Evolutionary conservation across 768 basidiomycete species (phyloP).

Genomic region (Suillus tomentosus): DNA sequence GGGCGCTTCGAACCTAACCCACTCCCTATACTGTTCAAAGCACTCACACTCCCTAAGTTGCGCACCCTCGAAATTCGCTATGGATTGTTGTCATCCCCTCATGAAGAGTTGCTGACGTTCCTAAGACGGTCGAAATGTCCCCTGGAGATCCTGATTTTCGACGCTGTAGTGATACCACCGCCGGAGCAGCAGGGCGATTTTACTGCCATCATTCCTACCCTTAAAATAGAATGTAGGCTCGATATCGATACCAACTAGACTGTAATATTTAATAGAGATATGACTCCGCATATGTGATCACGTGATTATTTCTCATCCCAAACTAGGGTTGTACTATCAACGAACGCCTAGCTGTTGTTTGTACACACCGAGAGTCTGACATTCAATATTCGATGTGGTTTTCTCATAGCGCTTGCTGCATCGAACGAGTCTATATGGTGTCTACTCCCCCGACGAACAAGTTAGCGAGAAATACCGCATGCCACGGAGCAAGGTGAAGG

Average conservation of each 20-base stretch:
- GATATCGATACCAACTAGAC: not conserved
- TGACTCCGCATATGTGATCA: too few species aligned
- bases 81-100: not conserved
- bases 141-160: not conserved
- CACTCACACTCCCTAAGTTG: not conserved
- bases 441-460: too few species aligned
- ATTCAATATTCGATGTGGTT: too few species aligned
- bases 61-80: constrained; percentile 2
- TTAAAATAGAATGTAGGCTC: not conserved
- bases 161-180: not conserved
- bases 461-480: too few species aligned
- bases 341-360: too few species aligned
- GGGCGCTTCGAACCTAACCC: not conserved
- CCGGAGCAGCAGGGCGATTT: not conserved
- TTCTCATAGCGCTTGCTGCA: too few species aligned
- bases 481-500: too few species aligned
- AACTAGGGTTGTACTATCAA: too few species aligned
- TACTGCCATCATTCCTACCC: not conserved
- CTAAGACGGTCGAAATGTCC: not conserved
- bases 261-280: too few species aligned
- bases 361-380: too few species aligned
- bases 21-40: not conserved
- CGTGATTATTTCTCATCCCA: too few species aligned
- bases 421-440: too few species aligned
- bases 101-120: not conserved